These are phyloP conservation scores for Penicillium waksmanii DNA, from an alignment of 495 filamentous ascomycete species.

Conservation along the genomic window DNA sequence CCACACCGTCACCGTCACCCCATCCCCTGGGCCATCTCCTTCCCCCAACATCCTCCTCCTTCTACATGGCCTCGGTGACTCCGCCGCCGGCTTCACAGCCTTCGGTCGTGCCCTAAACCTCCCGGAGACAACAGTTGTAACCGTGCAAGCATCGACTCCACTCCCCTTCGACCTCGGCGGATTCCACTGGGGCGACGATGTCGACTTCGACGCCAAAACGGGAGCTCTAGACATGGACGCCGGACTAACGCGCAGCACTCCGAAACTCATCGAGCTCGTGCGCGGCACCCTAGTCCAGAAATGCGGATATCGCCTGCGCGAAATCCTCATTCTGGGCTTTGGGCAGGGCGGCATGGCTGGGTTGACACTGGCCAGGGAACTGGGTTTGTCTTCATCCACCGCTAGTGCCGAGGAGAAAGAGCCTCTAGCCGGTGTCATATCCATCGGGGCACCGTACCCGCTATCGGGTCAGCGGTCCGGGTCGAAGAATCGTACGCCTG, in stretches of 20 bases:
- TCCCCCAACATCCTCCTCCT: constrained; percentile 79
- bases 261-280: constrained; percentile 61
- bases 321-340: constrained; percentile 81
- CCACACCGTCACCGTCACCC: constrained; percentile 51
- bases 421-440: constrained; percentile 64
- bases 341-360: constrained; percentile 87
- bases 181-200: constrained; percentile 94
- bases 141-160: constrained; percentile 71
- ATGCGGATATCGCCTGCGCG: constrained; percentile 70
- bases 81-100: constrained; percentile 65
- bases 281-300: constrained; percentile 61
- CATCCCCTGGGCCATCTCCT: constrained; percentile 25
- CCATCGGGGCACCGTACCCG: constrained; percentile 75
- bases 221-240: constrained; percentile 78
- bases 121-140: constrained; percentile 77
- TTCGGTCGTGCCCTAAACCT: constrained; percentile 76
- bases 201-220: constrained; percentile 63
- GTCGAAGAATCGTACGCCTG: constrained; percentile 65
- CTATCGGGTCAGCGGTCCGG: constrained; percentile 43
- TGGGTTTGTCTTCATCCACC: constrained; percentile 18
- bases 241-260: constrained; percentile 64
- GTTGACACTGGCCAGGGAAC: constrained; percentile 56
- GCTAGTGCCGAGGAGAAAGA: constrained; percentile 34
- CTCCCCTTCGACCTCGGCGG: constrained; percentile 76
- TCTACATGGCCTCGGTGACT: constrained; percentile 90